Conservation (phyloP, 257 asterid genomes). For the Paulownia fortunei region DNA sequence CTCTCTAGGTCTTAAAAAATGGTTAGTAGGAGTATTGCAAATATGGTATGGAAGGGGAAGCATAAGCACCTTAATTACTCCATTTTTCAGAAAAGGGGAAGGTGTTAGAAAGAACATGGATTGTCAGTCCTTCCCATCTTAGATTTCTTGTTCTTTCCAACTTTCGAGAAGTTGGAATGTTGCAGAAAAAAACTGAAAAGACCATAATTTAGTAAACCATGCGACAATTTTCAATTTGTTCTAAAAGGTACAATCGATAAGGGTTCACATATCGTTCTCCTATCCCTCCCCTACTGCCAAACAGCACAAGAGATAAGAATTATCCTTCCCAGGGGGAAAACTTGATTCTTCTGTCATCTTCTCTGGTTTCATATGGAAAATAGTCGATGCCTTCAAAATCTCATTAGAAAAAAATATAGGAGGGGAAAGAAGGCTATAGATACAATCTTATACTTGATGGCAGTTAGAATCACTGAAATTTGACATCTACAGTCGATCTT, state of each 20-base stretch:
- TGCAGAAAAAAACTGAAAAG: conserved; percentile 21
- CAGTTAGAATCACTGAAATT: not conserved
- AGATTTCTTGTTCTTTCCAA: conserved; percentile 14
- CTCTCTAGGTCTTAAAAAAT: conserved; percentile 10
- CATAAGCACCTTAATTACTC: not conserved
- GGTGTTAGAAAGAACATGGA: not conserved
- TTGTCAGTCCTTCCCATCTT: conserved; percentile 18
- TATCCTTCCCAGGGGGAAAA: conserved; percentile 20
- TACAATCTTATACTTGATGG: conserved; percentile 20
- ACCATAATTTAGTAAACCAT: not conserved
- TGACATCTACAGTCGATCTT: conserved; percentile 8
- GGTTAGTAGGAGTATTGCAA: conserved; percentile 7
- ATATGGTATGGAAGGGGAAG: not conserved
- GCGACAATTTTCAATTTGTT: not conserved
- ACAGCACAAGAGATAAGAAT: conserved; percentile 19
- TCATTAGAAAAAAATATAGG: not conserved
- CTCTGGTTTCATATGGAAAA: conserved; percentile 4
- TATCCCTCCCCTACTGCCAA: not conserved
- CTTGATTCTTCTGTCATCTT: conserved; percentile 7
- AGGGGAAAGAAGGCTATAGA: not conserved
- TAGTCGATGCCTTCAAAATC: not conserved
- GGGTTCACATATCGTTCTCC: not conserved
- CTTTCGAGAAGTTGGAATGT: not conserved
- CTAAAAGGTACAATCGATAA: not conserved
- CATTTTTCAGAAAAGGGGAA: not conserved